Percentiles rank a stretch among this genome's conserved stretches.
Conservation (phyloP, 1,139 yeast genomes). For the Kluyveromyces sp. region DNA sequence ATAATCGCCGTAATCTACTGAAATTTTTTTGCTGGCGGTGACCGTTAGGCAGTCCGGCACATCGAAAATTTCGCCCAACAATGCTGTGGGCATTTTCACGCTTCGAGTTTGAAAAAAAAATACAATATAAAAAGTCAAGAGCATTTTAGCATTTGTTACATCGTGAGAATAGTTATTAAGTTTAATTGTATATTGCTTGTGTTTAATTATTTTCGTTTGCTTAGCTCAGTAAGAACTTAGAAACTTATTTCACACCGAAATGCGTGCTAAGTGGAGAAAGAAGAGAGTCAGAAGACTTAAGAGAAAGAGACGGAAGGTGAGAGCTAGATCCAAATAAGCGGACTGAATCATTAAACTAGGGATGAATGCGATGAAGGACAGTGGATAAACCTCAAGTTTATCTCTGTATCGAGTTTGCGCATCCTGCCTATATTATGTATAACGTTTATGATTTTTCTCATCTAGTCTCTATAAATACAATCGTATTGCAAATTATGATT, state of each 20-base stretch:
- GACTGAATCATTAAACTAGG: slow-evolving; percentile 29
- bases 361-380: not conserved
- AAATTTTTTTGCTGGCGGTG: no score
- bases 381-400: no score
- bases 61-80: no score
- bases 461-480: not conserved
- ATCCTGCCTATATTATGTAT: not conserved
- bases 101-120: no score
- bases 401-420: no score
- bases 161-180: no score
- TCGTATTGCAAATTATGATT: slow-evolving; percentile 5
- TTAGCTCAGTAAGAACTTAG: slow-evolving; percentile 11
- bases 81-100: no score
- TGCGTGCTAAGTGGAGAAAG: slow-evolving; percentile 98
- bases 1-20: no score
- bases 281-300: slow-evolving; percentile 99
- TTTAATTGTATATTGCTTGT: not conserved
- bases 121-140: no score
- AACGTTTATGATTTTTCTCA: not conserved
- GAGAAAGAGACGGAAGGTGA: slow-evolving; percentile 99
- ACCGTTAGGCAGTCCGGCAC: no score
- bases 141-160: no score
- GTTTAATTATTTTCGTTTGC: not conserved
- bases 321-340: slow-evolving; percentile 97
- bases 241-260: slow-evolving; percentile 27